phyloP scores from a whole-genome alignment of 164 flowering plant genomes.

The Litsea cubeba region DNA sequence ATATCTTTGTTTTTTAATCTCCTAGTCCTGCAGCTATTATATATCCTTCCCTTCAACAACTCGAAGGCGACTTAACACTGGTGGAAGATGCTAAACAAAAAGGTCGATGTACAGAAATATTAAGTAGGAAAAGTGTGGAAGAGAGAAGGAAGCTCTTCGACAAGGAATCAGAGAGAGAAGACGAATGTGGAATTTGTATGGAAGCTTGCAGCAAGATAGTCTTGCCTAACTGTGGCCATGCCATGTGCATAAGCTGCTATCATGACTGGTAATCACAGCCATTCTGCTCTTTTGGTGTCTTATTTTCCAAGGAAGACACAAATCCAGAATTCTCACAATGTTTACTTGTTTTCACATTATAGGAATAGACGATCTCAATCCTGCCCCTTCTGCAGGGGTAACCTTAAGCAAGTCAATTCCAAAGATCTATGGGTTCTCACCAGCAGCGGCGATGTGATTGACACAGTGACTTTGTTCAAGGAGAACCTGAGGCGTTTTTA shows the following conservation, averaged over 20 bases:
- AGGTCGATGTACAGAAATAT: conserved; percentile 15
- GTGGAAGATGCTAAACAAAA: conserved; percentile 25
- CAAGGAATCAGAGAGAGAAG: conserved; percentile 66
- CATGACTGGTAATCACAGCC: conserved; percentile 60
- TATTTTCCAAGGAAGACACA: not conserved
- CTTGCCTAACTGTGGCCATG: conserved; percentile 84
- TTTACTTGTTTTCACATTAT: conserved; percentile 11
- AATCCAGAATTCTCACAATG: not conserved
- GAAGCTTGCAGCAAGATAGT: conserved; percentile 80
- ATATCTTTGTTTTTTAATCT: not conserved
- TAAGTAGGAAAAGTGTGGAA: conserved; percentile 35
- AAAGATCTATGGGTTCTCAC: conserved; percentile 77
- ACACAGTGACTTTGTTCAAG: conserved; percentile 44
- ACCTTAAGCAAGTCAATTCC: conserved; percentile 54
- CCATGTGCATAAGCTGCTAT: conserved; percentile 90
- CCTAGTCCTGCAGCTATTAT: conserved; percentile 52
- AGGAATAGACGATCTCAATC: conserved; percentile 72
- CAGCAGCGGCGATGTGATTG: conserved; percentile 49
- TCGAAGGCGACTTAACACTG: conserved; percentile 50
- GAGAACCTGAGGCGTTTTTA: conserved; percentile 62
- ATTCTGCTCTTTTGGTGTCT: not conserved
- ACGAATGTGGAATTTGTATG: conserved; percentile 88
- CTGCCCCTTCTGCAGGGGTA: conserved; percentile 88
- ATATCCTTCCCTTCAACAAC: conserved; percentile 73
- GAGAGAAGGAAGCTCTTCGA: conserved; percentile 25